Evolutionary conservation across 2,329 filamentous ascomycete genomes (phyloP).

Genomic region (Penicillium sp.): DNA sequence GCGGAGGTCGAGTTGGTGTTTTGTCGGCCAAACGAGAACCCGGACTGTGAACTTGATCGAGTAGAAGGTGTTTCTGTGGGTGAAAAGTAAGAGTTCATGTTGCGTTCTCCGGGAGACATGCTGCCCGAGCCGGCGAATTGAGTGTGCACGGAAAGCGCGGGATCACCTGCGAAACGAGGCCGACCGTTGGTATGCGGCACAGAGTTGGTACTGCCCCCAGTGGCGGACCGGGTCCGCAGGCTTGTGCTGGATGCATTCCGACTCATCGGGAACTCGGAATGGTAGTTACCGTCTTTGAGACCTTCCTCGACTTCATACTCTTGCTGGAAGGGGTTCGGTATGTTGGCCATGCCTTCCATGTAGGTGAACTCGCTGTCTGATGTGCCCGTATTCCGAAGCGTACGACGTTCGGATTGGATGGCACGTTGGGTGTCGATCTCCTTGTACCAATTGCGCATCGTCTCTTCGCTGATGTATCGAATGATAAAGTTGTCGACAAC

Average conservation of each 20-base stretch:
- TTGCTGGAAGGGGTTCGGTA: conserved; percentile 77
- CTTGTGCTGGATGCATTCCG: conserved; percentile 70
- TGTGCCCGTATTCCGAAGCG: conserved; percentile 49
- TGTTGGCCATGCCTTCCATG: conserved; percentile 60
- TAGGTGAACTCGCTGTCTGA: conserved; percentile 72
- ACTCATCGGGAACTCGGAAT: conserved; percentile 50
- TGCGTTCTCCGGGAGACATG: conserved; percentile 56
- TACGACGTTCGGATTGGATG: conserved; percentile 48
- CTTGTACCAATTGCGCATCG: conserved; percentile 84
- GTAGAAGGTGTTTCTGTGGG: conserved; percentile 66
- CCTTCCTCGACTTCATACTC: conserved; percentile 51
- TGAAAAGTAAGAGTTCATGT: conserved; percentile 87
- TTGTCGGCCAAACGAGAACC: conserved; percentile 75
- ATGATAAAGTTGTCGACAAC: conserved; percentile 97
- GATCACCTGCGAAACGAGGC: conserved; percentile 63
- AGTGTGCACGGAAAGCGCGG: conserved; percentile 63
- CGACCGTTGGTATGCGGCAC: conserved; percentile 42
- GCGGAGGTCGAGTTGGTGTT: conserved; percentile 55
- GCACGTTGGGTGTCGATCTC: conserved; percentile 70
- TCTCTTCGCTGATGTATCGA: conserved; percentile 84
- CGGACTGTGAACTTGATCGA: conserved; percentile 47
- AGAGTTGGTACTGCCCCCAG: conserved; percentile 50
- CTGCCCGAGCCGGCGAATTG: conserved; percentile 45
- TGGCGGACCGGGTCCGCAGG: conserved; percentile 68
- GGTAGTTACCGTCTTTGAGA: conserved; percentile 31